These are phyloP conservation scores for Trypanosoma brucei DNA, from an alignment of 208 protist genomes.

Conservation along the genomic window DNA sequence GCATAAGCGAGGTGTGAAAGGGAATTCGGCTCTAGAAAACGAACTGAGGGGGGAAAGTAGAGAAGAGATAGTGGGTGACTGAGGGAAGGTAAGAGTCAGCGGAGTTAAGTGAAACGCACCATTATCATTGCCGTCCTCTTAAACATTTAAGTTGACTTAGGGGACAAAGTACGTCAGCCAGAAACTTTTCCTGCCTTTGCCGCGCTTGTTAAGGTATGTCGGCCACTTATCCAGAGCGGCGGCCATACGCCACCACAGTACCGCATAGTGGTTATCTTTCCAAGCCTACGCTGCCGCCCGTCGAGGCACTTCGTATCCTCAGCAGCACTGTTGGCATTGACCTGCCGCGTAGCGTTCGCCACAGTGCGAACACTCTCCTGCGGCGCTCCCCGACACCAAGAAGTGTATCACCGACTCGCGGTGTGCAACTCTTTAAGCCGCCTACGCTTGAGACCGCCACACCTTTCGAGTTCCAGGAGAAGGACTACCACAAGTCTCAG, in stretches of 20 bases:
- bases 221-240: conserved; percentile 54
- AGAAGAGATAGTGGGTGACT: too few relatives aligned
- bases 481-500: conserved; percentile 73
- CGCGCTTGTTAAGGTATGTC: neutral
- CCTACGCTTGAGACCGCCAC: conserved; percentile 29
- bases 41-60: too few relatives aligned
- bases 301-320: conserved; percentile 55
- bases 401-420: conserved; percentile 4
- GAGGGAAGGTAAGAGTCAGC: too few relatives aligned
- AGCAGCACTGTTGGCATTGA: conserved; percentile 58
- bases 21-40: too few relatives aligned
- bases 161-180: too few relatives aligned
- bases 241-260: conserved; percentile 59
- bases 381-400: neutral
- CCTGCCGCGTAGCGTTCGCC: conserved; percentile 18
- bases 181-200: too few relatives aligned
- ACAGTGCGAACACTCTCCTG: conserved; percentile 1
- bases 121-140: too few relatives aligned
- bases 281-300: conserved; percentile 44
- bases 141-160: too few relatives aligned
- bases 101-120: too few relatives aligned
- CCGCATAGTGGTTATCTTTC: conserved; percentile 58
- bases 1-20: neutral
- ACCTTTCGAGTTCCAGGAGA: conserved; percentile 47
- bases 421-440: conserved; percentile 18